These are phyloP conservation scores for Ophiostoma perfectum DNA, from an alignment of 2,329 filamentous ascomycete species.

Conservation along the genomic window DNA sequence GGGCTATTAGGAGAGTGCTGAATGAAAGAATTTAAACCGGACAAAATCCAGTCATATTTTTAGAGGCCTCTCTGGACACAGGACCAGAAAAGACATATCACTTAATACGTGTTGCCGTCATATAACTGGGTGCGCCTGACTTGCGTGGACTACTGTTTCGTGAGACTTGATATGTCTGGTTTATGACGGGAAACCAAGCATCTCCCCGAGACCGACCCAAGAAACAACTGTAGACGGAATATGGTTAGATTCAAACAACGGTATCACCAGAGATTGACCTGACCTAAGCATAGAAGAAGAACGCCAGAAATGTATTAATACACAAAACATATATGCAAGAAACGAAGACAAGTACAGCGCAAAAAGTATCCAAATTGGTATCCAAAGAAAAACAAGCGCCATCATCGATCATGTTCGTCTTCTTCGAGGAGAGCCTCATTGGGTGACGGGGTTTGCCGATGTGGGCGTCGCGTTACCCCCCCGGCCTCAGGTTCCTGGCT, in stretches of 20 bases:
- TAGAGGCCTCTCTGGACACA: too few relatives aligned
- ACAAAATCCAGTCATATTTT: too few relatives aligned
- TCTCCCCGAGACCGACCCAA: neutral
- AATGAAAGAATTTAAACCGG: too few relatives aligned
- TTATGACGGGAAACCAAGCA: neutral
- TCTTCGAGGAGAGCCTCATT: too few relatives aligned
- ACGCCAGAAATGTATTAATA: neutral
- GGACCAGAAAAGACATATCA: neutral
- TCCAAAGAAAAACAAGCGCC: neutral
- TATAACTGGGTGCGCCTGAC: neutral
- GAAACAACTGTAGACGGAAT: neutral
- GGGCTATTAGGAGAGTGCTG: too few relatives aligned
- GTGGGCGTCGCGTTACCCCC: neutral
- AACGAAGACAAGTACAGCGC: neutral
- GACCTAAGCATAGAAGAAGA: too few relatives aligned
- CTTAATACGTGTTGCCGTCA: neutral
- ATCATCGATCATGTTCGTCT: neutral
- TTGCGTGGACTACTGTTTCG: neutral
- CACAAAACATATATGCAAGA: neutral
- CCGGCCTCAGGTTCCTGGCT: neutral
- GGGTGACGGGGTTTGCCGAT: neutral
- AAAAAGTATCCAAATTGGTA: neutral
- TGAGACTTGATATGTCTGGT: neutral
- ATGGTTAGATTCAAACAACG: too few relatives aligned
- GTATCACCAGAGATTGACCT: too few relatives aligned